Conservation (phyloP, 2,329 filamentous ascomycete genomes). For the Cryphonectria carpinicola region DNA sequence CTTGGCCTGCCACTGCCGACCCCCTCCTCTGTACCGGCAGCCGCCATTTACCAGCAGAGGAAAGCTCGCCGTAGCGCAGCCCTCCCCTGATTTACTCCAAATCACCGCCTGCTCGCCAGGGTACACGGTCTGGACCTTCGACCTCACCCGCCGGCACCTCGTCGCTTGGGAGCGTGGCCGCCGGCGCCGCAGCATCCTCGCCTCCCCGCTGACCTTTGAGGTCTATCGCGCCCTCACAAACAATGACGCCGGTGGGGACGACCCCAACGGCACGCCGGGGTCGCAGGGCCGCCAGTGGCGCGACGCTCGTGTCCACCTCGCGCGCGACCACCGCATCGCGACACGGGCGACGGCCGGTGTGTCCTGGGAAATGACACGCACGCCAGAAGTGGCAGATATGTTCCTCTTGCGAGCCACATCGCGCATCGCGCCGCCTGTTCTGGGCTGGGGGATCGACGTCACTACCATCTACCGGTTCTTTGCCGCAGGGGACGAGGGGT, state of each 20-base stretch:
- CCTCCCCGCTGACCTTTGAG: constrained; percentile 50
- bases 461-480: constrained; percentile 60
- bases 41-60: constrained; percentile 26
- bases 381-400: constrained; percentile 37
- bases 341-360: constrained; percentile 35
- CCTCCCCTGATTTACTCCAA: neutral
- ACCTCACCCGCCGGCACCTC: constrained; percentile 47
- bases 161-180: constrained; percentile 44
- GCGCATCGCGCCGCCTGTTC: constrained; percentile 63
- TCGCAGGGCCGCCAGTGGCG: constrained; percentile 62
- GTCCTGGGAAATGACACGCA: constrained; percentile 39
- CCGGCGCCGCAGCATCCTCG: constrained; percentile 45
- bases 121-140: constrained; percentile 48
- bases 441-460: constrained; percentile 62
- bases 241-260: constrained; percentile 58
- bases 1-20: neutral
- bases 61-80: neutral
- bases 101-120: constrained; percentile 42
- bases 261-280: constrained; percentile 30
- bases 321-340: constrained; percentile 46
- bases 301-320: constrained; percentile 50
- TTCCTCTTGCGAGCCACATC: constrained; percentile 52
- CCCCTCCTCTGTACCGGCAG: neutral
- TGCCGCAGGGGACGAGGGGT: constrained; percentile 27
- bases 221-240: constrained; percentile 70